Conservation (phyloP, 1,284 basidiomycete species). For the Inonotus hispidus region DNA sequence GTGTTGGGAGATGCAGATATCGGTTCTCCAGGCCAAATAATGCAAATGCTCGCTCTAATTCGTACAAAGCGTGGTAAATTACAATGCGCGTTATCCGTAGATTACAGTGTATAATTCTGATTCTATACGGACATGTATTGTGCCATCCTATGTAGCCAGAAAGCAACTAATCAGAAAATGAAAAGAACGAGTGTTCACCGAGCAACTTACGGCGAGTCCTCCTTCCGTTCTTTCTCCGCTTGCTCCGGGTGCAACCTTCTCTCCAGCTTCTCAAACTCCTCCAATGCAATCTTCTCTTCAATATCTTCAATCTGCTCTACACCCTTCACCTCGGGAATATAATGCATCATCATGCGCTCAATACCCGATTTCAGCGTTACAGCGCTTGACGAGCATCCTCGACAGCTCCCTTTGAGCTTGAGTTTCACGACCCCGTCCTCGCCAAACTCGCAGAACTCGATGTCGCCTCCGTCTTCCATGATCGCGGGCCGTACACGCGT, state of each 20-base stretch:
- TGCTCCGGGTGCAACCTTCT: constrained; percentile 54
- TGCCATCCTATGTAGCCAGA: constrained; percentile 59
- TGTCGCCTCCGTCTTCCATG: constrained; percentile 92
- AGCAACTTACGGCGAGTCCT: constrained; percentile 36
- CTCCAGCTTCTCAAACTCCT: constrained; percentile 93
- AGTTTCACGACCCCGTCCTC: constrained; percentile 62
- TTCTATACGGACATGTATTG: constrained; percentile 58
- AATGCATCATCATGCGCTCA: constrained; percentile 99
- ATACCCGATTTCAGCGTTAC: constrained; percentile 96
- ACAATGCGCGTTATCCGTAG: neutral
- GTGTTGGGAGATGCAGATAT: no score
- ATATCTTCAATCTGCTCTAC: constrained; percentile 95
- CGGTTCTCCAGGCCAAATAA: neutral
- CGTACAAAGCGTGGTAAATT: neutral
- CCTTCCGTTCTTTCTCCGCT: constrained; percentile 28
- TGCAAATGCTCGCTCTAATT: neutral
- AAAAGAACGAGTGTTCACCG: constrained; percentile 3
- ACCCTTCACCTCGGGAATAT: constrained; percentile 96
- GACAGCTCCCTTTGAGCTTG: constrained; percentile 93
- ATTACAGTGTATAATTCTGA: neutral
- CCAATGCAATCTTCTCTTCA: constrained; percentile 84
- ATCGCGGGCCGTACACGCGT: constrained; percentile 94
- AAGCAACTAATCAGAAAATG: constrained; percentile 9
- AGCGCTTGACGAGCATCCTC: constrained; percentile 89
- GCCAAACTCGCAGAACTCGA: constrained; percentile 75